These are phyloP conservation scores for Trichoderma aggressivum DNA, from an alignment of 2,329 filamentous ascomycete genomes.

Conservation along the genomic window DNA sequence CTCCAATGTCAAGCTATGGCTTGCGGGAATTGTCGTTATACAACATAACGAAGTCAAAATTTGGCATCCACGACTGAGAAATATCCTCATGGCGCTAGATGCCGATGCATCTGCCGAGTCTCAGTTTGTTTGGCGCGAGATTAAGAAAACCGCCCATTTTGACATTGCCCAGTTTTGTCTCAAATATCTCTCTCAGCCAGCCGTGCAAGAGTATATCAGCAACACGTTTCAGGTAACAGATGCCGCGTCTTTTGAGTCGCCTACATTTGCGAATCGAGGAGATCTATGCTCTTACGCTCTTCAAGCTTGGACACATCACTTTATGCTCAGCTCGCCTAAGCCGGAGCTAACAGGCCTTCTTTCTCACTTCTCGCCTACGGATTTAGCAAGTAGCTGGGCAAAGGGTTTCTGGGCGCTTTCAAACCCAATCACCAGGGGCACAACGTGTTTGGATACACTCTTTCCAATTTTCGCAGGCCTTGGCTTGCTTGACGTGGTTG, in stretches of 20 bases:
- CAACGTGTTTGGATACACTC: not conserved
- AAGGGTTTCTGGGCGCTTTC: conserved; percentile 18
- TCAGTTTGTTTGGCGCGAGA: conserved; percentile 7
- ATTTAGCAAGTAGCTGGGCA: conserved; percentile 11
- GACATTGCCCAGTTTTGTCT: conserved; percentile 17
- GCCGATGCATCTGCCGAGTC: not conserved
- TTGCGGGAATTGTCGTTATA: conserved; percentile 18
- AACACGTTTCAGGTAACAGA: conserved; percentile 4
- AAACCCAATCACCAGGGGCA: conserved; percentile 17
- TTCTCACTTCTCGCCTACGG: not conserved
- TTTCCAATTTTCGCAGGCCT: conserved; percentile 19
- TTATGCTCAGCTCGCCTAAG: not conserved
- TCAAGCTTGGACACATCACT: conserved; percentile 20
- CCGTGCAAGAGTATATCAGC: conserved; percentile 8
- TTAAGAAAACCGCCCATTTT: conserved; percentile 12
- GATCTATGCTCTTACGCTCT: conserved; percentile 18
- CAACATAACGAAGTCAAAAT: conserved; percentile 18
- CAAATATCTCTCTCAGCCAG: conserved; percentile 14
- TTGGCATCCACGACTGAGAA: conserved; percentile 12
- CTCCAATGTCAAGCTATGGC: conserved; percentile 17
- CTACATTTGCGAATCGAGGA: conserved; percentile 9
- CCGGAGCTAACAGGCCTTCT: conserved; percentile 2
- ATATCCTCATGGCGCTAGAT: conserved; percentile 1
- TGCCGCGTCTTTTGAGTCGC: conserved; percentile 2
- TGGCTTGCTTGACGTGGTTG: not conserved